Evolutionary conservation across 176 grass and related monocot species (phyloP), one percentile per base, ranked within the genome.

Genomic region (Elymus sibiricus): DNA sequence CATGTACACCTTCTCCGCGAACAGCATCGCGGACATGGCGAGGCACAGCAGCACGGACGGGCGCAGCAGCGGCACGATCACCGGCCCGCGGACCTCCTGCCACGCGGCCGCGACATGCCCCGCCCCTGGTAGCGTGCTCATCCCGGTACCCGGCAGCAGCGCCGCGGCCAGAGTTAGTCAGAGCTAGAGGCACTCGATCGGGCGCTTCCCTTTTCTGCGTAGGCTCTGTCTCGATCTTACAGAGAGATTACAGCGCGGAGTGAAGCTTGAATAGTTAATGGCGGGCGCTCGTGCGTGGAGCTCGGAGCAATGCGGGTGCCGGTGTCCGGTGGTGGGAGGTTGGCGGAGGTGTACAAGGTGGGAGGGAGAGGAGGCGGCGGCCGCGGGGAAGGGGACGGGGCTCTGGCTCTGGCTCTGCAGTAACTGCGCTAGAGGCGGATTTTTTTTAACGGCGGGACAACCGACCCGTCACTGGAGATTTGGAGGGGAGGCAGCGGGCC

Each of bases 1-100:
- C 92, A 97, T 64, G 86, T 90, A 97, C 79, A 89, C 83, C 90
- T 94, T 97, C 92, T 97, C 95, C 6, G 70, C 74, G 25, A 92
- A 26, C 27, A 97, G 74, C 90, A 94, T 92, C 46, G 91, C 77
- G n/a, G 92, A 94, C 95, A 97, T 94, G 64, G 19, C 73, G 16
- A 97, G 88, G 86, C 92, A 94, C 7, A 91, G 3, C 16, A 85
- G 8, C 40, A 97, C 92, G 9, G 86, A 75, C 31, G 89, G 27
- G 1, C 62, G 79, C 34, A 97, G 90, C 72, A 94, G 75, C 24
- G 95, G 92, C 67, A 92, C 95, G 56, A 92, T 58, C 47, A 97
- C 86, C 11, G 86, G 90, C 6, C 86, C 84, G 83, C 75, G 85
- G 13, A 93, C 29, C 46, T 93, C 89, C 62, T 88, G 38, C 94